A percentile compares a stretch with the other conserved stretches of the same genome.
Conservation (phyloP, 139 green algal genomes). For the Spirogloea muscicola region DNA sequence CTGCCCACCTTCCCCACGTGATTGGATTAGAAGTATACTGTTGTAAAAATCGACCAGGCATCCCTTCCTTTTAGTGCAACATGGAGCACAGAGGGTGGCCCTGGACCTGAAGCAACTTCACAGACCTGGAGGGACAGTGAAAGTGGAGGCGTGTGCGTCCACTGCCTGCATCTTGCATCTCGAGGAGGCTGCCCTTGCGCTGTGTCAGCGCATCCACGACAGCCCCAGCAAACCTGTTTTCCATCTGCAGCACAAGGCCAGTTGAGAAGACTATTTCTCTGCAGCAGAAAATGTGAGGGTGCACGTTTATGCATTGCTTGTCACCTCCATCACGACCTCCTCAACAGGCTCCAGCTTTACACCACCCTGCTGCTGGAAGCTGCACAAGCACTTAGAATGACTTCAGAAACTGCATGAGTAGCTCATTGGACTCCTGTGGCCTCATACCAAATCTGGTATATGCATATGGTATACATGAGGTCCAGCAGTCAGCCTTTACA, state of each 20-base stretch:
- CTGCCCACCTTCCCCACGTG: constrained; percentile 36
- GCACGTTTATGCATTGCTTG: background rate
- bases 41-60: too few species aligned
- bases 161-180: constrained; percentile 55
- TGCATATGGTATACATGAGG: too few species aligned
- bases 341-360: constrained; percentile 74
- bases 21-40: too few species aligned
- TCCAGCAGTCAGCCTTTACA: too few species aligned
- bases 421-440: too few species aligned
- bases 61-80: too few species aligned
- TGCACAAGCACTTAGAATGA: constrained; percentile 16
- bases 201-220: constrained; percentile 62
- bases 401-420: too few species aligned
- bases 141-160: constrained; percentile 66
- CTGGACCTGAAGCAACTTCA: too few species aligned
- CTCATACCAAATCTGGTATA: too few species aligned
- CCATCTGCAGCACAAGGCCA: constrained; percentile 45
- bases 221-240: constrained; percentile 56
- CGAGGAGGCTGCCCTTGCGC: constrained; percentile 58
- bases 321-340: constrained; percentile 73
- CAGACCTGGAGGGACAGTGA: constrained; percentile 53
- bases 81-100: too few species aligned
- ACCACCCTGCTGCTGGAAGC: constrained; percentile 50
- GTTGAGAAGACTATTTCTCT: too few species aligned
- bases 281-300: too few species aligned